Evolutionary conservation across 2,329 filamentous ascomycete species (phyloP), one percentile per base, ranked within the genome.

Genomic region (Fusarium siculi): DNA sequence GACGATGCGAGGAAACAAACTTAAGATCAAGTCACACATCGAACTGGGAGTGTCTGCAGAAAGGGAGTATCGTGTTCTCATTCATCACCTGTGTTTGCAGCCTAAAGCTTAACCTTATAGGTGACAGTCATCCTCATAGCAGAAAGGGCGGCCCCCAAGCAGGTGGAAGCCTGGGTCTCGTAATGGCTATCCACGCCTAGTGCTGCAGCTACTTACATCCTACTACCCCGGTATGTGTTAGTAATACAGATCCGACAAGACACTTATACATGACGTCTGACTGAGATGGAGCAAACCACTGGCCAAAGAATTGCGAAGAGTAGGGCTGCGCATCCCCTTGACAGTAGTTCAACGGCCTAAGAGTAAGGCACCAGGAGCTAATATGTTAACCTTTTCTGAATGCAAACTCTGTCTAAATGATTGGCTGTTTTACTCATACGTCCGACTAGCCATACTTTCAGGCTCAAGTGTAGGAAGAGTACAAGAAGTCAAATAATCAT

Each of bases 331-430:
- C 14, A 4, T n/a, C 6, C 6, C 19, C 25, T 14, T n/a, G 43
- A 28, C 43, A 5, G 19, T 47, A 30, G 19, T n/a, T n/a, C 19
- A n/a, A 19, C 6, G 7, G 19, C 14, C 9, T 3, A 8, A 1
- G 7, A 7, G 4, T 3, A 16, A 30, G 0, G 7, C 11, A 34
- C 21, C 30, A 15, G 47, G 7, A 50, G 16, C 5, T 36, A 8
- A 8, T 19, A 16, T 34, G 23, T 7, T 1, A 23, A 19, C n/a
- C 4, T 25, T 10, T 10, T 12, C n/a, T 19, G 11, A 34, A 16
- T 34, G 16, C 15, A 19, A 6, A 4, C 9, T 0, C 16, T 34
- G 16, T 7, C 10, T 16, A 23, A 18, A 3, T 4, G 47, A 15
- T 15, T 2, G 11, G n/a, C 0, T 23, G 9, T 23, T 50, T 30